A percentile compares a stretch with the other conserved stretches of the same genome.
phyloP scores from a whole-genome alignment of 2,329 filamentous ascomycete genomes.

The Verticillium klebahnii region DNA sequence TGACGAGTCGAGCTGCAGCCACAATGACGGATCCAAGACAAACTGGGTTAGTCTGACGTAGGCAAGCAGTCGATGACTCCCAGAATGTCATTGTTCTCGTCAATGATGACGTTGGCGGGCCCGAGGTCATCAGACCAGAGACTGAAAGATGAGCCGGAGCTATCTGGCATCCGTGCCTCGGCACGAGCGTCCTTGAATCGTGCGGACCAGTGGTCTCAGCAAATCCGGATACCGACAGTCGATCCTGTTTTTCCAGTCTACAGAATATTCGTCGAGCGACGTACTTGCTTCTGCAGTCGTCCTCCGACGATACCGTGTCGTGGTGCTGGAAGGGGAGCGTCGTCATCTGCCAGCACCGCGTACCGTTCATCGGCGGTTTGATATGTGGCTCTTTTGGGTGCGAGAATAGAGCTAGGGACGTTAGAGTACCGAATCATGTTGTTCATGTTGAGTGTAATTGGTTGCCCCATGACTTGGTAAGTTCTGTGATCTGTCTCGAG shows the following conservation, averaged over 20 bases:
- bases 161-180: background rate
- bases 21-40: constrained; percentile 29
- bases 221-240: constrained; percentile 1
- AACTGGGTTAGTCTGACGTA: constrained; percentile 30
- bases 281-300: constrained; percentile 25
- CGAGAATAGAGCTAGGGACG: constrained; percentile 11
- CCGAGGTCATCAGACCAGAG: constrained; percentile 28
- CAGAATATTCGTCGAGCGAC: constrained; percentile 27
- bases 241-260: constrained; percentile 15
- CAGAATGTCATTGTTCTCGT: constrained; percentile 20
- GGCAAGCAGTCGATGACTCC: constrained; percentile 34
- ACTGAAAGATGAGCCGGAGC: constrained; percentile 8
- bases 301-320: constrained; percentile 22
- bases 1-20: constrained; percentile 17
- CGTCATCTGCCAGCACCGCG: constrained; percentile 26
- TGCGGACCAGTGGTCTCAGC: too few species aligned
- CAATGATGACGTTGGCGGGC: constrained; percentile 26
- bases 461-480: constrained; percentile 20
- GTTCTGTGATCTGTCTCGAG: background rate
- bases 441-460: constrained; percentile 37
- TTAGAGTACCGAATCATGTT: constrained; percentile 17
- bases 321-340: constrained; percentile 31
- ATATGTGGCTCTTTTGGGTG: constrained; percentile 15
- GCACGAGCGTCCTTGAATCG: too few species aligned
- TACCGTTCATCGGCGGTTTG: constrained; percentile 29